Base-by-base conservation (phyloP, 1,284 basidiomycete species). In the Apiotrichum siamense region DNA sequence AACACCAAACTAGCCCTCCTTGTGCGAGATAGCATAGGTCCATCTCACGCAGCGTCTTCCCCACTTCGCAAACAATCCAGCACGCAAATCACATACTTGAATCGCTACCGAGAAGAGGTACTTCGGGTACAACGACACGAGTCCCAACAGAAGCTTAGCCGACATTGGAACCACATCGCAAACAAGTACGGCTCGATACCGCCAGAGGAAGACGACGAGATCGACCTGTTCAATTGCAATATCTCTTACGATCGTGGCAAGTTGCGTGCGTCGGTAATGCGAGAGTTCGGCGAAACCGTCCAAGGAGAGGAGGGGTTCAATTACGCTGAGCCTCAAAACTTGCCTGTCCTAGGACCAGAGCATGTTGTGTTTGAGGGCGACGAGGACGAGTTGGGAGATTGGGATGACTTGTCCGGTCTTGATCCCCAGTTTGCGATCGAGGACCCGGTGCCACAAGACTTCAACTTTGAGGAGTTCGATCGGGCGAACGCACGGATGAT, bases 141-240 rank as follows among this genome's bases (percentile, higher is more conserved):
- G 7, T 41, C 47, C 17, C 47, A 42, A 4, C 21, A 37, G 21
- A 35, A 15, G 12, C 29, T 44, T 23, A 18, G 15, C 25, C 20
- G n/a, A 57, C 57, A 1, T 75, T n/a, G 69, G 68, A 64, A 70
- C 24, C 42, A 54, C 15, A 60, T 75, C 43, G 55, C 59, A 5
- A 60, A 65, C 20, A 69, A 67, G 51, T 74, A 73, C 52, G 61
- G 62, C 13, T 48, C 52, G 17, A 50, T 73, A 7, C 52, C 50
- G 9, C 56, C 59, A 7, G 69, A 70, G 32, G 73, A 75, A 4
- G 74, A 73, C 53, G 73, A 74, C 49, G 73, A 74, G 51, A 61
- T 74, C 23, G 72, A 75, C 53, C 41, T 74, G 20, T 20, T 33
- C 0, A 67, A 63, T 1, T 65, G 63, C 18, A 40, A 57, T 25